These are phyloP conservation scores for Purpureocillium lavendulum DNA, from an alignment of 2,329 filamentous ascomycete species.

Conservation along the genomic window DNA sequence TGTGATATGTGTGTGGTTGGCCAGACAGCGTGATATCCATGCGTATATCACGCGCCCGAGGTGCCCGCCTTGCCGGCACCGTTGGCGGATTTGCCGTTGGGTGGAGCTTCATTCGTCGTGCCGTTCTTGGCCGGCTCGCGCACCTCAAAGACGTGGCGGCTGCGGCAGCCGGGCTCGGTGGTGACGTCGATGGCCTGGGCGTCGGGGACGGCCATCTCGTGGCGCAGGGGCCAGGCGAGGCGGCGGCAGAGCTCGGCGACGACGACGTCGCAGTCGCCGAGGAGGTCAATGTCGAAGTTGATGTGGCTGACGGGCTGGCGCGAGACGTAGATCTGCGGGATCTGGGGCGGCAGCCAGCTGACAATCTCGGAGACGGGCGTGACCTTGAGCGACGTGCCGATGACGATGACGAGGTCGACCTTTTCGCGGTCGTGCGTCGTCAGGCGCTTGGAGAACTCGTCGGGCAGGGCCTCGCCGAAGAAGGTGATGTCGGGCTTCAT, in stretches of 20 bases:
- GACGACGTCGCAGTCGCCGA: conserved; percentile 92
- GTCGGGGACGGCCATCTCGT: conserved; percentile 69
- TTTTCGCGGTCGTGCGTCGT: conserved; percentile 71
- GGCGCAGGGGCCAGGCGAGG: conserved; percentile 69
- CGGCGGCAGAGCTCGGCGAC: conserved; percentile 78
- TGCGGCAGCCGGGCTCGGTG: conserved; percentile 22
- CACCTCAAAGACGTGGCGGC: conserved; percentile 28
- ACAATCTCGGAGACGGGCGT: conserved; percentile 91
- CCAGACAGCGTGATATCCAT: too few species aligned
- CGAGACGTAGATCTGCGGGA: conserved; percentile 87
- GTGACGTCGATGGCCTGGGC: conserved; percentile 53
- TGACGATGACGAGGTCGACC: conserved; percentile 87
- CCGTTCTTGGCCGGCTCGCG: conserved; percentile 1
- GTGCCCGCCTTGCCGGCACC: too few species aligned
- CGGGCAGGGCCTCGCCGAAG: conserved; percentile 85
- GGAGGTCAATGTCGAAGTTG: conserved; percentile 90
- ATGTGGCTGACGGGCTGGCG: conserved; percentile 78
- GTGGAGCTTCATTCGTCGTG: too few species aligned
- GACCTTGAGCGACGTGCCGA: conserved; percentile 93
- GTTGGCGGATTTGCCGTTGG: too few species aligned
- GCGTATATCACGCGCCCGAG: too few species aligned
- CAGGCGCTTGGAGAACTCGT: conserved; percentile 72
- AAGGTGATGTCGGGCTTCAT: conserved; percentile 99
- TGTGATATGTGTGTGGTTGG: too few species aligned
- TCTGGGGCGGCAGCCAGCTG: conserved; percentile 64